Evolutionary conservation across 148 eudicot genomes (phyloP).

Genomic region (Rhododendron ferrugineum): DNA sequence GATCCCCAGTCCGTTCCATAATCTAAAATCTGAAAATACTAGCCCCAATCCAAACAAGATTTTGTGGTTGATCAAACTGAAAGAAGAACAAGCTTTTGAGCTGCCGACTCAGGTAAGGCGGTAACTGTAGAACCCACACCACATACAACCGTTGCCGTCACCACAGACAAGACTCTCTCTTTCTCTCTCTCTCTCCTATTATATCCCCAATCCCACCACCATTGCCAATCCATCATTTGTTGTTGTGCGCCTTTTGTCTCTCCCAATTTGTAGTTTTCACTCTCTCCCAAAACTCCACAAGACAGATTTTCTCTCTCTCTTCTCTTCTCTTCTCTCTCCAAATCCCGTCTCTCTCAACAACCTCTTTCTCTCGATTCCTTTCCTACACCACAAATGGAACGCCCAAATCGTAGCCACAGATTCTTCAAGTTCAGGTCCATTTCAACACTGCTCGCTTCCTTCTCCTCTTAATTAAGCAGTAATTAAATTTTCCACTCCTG

Average conservation of each 20-base stretch:
- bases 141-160: not conserved
- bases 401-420: constrained; percentile 39
- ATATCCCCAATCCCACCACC: not conserved
- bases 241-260: not conserved
- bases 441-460: not conserved
- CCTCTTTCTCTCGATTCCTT: not conserved
- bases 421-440: constrained; percentile 58
- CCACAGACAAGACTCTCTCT: too few relatives aligned
- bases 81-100: not conserved
- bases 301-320: not conserved
- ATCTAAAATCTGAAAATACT: too few relatives aligned
- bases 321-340: not conserved
- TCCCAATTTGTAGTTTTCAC: constrained; percentile 2
- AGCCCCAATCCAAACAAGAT: not conserved
- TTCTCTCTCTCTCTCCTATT: too few relatives aligned
- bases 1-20: too few relatives aligned
- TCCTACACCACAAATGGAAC: constrained; percentile 35
- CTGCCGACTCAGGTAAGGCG: constrained; percentile 4
- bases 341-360: not conserved
- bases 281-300: not conserved
- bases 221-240: not conserved
- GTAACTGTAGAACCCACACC: not conserved
- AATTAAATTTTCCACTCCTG: not conserved
- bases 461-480: not conserved
- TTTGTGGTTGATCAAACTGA: too few relatives aligned